A percentile compares a stretch with the other conserved stretches of the same genome.
phyloP scores from a whole-genome alignment of 2,329 filamentous ascomycete genomes.

The Talaromyces sp. region DNA sequence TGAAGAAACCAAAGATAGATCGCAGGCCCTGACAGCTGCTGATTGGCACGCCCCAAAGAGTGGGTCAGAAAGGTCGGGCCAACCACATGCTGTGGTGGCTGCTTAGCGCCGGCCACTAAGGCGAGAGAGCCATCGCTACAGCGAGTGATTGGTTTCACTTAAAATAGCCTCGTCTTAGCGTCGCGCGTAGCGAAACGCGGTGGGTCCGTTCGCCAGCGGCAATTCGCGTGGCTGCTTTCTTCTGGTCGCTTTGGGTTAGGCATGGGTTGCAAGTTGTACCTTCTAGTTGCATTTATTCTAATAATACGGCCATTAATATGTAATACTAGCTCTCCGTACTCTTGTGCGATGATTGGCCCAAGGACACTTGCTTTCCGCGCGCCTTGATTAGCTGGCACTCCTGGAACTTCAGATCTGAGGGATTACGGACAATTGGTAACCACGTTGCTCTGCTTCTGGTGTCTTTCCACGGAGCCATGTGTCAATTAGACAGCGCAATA shows the following conservation, averaged over 20 bases:
- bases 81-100: neutral
- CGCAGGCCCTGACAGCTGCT: neutral
- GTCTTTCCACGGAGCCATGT: neutral
- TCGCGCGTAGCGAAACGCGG: conserved; percentile 9
- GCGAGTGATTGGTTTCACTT: neutral
- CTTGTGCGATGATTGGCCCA: neutral
- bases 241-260: neutral
- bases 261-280: neutral
- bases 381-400: neutral
- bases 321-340: neutral
- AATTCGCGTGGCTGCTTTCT: neutral
- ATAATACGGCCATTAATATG: no score
- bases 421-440: neutral
- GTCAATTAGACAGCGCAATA: neutral
- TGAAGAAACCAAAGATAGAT: neutral
- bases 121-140: neutral
- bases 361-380: neutral
- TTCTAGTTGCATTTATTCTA: neutral
- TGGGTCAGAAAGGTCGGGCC: neutral
- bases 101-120: neutral
- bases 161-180: neutral
- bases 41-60: neutral
- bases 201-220: neutral
- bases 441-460: neutral
- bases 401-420: neutral